Base-by-base conservation (phyloP, 129 eudicot genomes). In the Mikania micrantha region DNA sequence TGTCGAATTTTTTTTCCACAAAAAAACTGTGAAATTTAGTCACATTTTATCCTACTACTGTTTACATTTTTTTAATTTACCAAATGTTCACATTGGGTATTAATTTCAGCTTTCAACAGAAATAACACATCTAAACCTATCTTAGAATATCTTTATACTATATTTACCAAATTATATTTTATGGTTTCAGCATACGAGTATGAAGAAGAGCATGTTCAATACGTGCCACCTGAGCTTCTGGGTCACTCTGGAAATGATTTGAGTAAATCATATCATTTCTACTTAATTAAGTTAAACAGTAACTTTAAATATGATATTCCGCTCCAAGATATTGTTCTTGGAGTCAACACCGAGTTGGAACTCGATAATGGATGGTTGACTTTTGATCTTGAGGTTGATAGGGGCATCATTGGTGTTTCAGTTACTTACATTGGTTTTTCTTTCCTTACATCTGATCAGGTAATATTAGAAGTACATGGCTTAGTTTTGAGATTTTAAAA, bases 171-270 rank as follows among this genome's bases (percentile, higher is more conserved):
- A 16, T 64, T 19, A 31, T 41, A 11, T 10, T 38, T 45, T 64
- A 6, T 54, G 29, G 11, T 78, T 58, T 31, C 83, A 90, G 97
- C 72, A 17, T 48, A 5, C 10, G 77, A 80, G 29, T 77, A 70
- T 64, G 54, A 69, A 16, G 84, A 73, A 24, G 86, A 90, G 20
- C 84, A 78, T 27, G 73, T 59, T 54, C 60, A 45, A 17, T 90
- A 75, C 34, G 32, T 73, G 36, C 87, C 97, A 7, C 80, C 77
- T 25, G 97, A 90, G 75, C 73, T 90, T 60, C 79, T 87, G 28
- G 54, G 91, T 35, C 42, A 54, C 71, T 12, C 38, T 47, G 67
- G 63, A 5, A 39, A 52, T 4, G 80, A 62, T 42, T 53, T 77
- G 15, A 19, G 61, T n/a, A 79, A 16, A 65, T 1, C 34, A 7